Conservation (phyloP, 208 protist genomes). For the Crithidia sp. region DNA sequence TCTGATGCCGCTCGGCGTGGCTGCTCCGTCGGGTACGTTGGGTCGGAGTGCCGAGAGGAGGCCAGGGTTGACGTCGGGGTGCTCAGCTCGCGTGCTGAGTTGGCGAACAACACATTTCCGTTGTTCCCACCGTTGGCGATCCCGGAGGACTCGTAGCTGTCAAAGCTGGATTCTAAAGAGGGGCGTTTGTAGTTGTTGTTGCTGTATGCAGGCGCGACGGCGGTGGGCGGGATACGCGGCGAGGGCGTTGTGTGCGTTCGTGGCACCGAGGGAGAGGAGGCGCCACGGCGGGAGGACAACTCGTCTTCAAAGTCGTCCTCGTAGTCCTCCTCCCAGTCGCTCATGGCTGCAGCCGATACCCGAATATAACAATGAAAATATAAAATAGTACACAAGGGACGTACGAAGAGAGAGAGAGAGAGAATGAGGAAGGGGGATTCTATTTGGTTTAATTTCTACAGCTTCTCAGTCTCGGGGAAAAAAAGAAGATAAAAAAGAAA, state of each 20-base stretch:
- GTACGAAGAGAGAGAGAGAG: not conserved
- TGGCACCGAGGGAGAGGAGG: not conserved
- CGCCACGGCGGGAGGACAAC: not conserved
- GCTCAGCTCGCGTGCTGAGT: not conserved
- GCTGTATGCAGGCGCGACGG: not conserved
- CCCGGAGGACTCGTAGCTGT: conserved; percentile 11
- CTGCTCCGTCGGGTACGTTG: conserved; percentile 10
- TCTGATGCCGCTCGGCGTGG: not conserved
- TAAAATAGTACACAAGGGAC: no score
- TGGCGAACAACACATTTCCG: not conserved
- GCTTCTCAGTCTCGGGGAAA: no score
- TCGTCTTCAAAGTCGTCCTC: conserved; percentile 30
- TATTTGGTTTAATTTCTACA: no score
- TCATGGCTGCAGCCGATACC: conserved; percentile 2
- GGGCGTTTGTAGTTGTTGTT: not conserved
- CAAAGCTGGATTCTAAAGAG: conserved; percentile 16
- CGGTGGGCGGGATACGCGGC: not conserved
- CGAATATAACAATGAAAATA: no score
- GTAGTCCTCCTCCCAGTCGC: conserved; percentile 27
- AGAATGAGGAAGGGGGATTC: not conserved
- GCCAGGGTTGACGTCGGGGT: not conserved
- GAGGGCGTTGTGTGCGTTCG: conserved; percentile 4
- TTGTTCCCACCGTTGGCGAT: not conserved
- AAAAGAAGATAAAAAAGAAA: no score
- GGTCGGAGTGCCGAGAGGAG: conserved; percentile 18